Percentiles rank a stretch among this genome's conserved stretches.
Evolutionary conservation across 164 flowering plant species (phyloP).

Genomic region (Aristolochia californica): DNA sequence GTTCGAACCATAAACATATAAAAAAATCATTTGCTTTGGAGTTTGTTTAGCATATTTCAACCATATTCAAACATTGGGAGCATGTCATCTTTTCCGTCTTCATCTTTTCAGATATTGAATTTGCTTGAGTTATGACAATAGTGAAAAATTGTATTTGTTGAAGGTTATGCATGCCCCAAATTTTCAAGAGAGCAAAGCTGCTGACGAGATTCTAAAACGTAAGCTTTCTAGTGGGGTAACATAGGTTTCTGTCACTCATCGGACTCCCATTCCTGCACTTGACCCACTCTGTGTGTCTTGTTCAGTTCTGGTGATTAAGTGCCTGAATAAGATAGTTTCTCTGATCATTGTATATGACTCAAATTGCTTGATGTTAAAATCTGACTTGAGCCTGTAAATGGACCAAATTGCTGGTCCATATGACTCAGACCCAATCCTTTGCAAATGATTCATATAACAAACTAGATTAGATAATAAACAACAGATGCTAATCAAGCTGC

Average conservation of each 20-base stretch:
- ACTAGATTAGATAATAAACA: neutral
- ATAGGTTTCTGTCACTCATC: neutral
- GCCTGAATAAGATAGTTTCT: neutral
- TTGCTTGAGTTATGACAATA: neutral
- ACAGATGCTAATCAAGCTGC: neutral
- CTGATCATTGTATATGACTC: neutral
- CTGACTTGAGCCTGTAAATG: neutral
- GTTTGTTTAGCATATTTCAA: no score
- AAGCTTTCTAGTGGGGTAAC: conserved; percentile 16
- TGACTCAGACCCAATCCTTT: neutral
- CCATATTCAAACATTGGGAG: no score
- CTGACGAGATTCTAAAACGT: conserved; percentile 53
- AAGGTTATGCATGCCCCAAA: conserved; percentile 56
- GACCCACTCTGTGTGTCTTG: neutral
- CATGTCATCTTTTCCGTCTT: neutral
- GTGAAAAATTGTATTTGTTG: conserved; percentile 3
- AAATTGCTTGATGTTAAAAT: neutral
- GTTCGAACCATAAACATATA: no score
- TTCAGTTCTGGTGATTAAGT: neutral
- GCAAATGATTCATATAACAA: neutral
- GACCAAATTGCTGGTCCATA: neutral
- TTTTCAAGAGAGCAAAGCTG: conserved; percentile 48
- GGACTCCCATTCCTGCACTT: neutral
- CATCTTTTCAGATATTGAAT: neutral
- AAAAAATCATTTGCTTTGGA: no score